Base-by-base conservation (phyloP, 148 eudicot species). In the Vaccinium macrocarpon region DNA sequence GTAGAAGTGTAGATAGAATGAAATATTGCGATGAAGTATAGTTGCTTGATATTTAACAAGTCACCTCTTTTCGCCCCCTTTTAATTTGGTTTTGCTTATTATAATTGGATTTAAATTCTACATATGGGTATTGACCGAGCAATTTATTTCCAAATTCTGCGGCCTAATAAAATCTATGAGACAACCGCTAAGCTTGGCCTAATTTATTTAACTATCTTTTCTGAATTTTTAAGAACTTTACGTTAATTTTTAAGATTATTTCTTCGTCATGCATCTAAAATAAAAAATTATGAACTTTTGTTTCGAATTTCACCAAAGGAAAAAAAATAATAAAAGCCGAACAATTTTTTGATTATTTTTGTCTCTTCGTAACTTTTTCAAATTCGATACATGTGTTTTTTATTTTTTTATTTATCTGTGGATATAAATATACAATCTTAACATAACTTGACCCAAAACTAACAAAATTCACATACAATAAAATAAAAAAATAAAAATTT, bases 1-100 rank as follows among this genome's bases (percentile, higher is more conserved):
- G 88, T 85, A 88, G 82, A 83, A 88, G 81, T 74, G 84, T 83
- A 85, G 86, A 85, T 83, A 82, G 78, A 57, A 35, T 82, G 61
- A 73, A 82, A 70, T 70, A 64, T 23, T 64, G 77, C 53, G 32
- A 55, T 73, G 38, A 21, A 52, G 52, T 53, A 48, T 32, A 57
- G 35, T 64, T 55, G 75, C 79, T 82, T 19, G 42, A 57, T 59
- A 15, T 76, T 21, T 48, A 10, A 25, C 2, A 52, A 16, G 25
- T 42, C 48, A 53, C 8, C 73, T 27, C 73, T 68, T 68, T 68
- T 1, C 14, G 32, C 14, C 32, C 23, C 29, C 25, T 23, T 13
- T 62, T 53, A 53, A 1, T 53, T 62, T 62, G 70, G 4, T 0
- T 35, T 35, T 35, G 38, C 38, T 35, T 35, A 3, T 35, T 35